Conservation (phyloP, 306 rosid genomes). For the Sophora flavescens region DNA sequence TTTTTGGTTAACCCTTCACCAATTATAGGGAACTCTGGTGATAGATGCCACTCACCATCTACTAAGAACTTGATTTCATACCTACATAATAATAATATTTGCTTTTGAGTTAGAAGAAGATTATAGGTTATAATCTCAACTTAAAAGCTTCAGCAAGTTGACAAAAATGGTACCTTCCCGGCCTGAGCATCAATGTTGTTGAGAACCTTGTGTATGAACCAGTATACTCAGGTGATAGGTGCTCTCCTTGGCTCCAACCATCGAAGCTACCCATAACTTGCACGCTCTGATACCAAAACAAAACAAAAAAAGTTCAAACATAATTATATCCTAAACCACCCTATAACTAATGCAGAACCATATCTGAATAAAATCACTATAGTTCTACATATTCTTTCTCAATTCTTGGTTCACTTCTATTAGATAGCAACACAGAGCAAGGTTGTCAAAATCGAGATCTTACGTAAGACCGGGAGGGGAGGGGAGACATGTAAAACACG, state of each 20-base stretch:
- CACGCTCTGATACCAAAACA: constrained; percentile 67
- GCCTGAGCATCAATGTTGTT: constrained; percentile 77
- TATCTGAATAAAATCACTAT: no score
- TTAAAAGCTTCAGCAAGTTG: not conserved
- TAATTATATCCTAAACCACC: not conserved
- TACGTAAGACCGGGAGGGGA: no score
- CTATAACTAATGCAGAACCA: not conserved
- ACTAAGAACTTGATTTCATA: constrained; percentile 94
- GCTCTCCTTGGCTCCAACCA: constrained; percentile 98
- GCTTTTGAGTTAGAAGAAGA: constrained; percentile 17
- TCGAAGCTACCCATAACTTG: constrained; percentile 97
- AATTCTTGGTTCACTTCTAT: no score
- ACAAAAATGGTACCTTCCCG: constrained; percentile 72
- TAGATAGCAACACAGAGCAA: no score
- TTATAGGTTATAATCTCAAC: constrained; percentile 19
- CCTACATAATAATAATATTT: constrained; percentile 54
- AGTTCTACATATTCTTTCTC: no score
- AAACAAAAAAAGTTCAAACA: not conserved
- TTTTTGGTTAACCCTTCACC: constrained; percentile 84
- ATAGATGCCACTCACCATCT: constrained; percentile 89
- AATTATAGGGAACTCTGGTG: constrained; percentile 75
- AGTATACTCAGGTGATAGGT: constrained; percentile 82
- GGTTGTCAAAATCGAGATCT: no score
- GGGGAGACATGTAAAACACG: no score
- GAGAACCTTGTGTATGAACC: constrained; percentile 84